Base-by-base conservation (phyloP, 805 yeast species). In the Wickerhamiella nectarea region DNA sequence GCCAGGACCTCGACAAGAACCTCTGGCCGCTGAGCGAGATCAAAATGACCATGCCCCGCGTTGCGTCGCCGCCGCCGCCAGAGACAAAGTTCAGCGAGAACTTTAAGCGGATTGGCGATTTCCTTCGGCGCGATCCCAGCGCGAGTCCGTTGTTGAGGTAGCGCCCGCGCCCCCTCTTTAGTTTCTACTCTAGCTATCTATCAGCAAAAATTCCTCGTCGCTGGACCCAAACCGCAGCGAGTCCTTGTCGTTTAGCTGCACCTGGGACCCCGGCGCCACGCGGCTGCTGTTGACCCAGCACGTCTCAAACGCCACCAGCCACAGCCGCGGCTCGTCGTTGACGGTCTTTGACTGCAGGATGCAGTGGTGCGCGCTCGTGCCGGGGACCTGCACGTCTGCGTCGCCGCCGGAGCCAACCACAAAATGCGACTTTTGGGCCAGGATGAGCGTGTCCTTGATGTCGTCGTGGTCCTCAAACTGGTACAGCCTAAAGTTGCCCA, bases 241-340 rank as follows among this genome's bases (percentile, higher is more conserved):
- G 52, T 70, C 75, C 38, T 66, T 65, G 24, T 54, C 56, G 41
- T 52, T 59, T 21, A 70, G 50, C 49, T 67, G 69, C 6, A 70
- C 57, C 46, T 61, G 70, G 35, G 67, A 53, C 14, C 64, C 56
- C 2, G 59, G 46, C 15, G 70, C 69, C 2, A 68, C 48, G 20
- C 52, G 60, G 10, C 55, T 55, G 8, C 60, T 66, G 49, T 70
- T 70, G 35, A 70, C 44, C 6, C 50, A 47, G 2, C 73, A 68
- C 1, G 70, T 66, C 12, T 64, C 66, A 21, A 70, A 50, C 46
- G 69, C 74, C 22, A 68, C 64, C 6, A 70, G 43, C 45, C 65
- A 68, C 6, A 66, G 64, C 15, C 53, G 51, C 14, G 55, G 41
- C 36, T 11, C 21, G 19, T 49, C 50, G 15, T 44, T 33, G 31